phyloP scores from a whole-genome alignment of 2,329 filamentous ascomycete genomes.

The Penicillium sp. region DNA sequence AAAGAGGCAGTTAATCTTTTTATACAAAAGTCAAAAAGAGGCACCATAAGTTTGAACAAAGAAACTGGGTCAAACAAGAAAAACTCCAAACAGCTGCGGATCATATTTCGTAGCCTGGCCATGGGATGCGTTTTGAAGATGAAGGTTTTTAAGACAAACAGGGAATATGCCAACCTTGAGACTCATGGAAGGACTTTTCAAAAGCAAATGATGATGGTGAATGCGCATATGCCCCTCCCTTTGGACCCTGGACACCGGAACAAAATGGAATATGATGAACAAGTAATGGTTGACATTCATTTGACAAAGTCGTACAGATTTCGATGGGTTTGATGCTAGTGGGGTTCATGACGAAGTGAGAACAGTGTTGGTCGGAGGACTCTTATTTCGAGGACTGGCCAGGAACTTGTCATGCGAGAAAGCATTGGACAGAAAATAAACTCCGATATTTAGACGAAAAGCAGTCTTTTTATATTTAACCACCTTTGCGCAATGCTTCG shows the following conservation, averaged over 20 bases:
- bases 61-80: slow-evolving; percentile 6
- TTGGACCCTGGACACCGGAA: slow-evolving; percentile 4
- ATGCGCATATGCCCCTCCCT: slow-evolving; percentile 5
- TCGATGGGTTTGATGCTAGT: slow-evolving; percentile 1
- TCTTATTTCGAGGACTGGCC: neutral
- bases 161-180: neutral
- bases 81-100: slow-evolving; percentile 3
- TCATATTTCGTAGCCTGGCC: neutral
- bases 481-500: slow-evolving; percentile 45
- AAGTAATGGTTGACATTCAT: neutral
- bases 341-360: neutral
- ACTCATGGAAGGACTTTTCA: neutral
- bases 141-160: neutral
- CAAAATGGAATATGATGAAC: slow-evolving; percentile 2
- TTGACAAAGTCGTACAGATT: slow-evolving; percentile 5
- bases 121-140: neutral
- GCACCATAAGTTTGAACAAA: slow-evolving; percentile 10
- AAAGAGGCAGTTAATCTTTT: slow-evolving; percentile 17
- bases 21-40: slow-evolving; percentile 24
- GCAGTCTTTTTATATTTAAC: slow-evolving; percentile 26
- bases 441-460: neutral
- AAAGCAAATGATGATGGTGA: slow-evolving; percentile 5
- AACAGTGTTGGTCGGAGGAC: neutral
- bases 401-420: too few relatives aligned
- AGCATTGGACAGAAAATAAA: neutral